These are phyloP conservation scores for Boletales sp. DNA, from an alignment of 768 basidiomycete species.

Conservation along the genomic window DNA sequence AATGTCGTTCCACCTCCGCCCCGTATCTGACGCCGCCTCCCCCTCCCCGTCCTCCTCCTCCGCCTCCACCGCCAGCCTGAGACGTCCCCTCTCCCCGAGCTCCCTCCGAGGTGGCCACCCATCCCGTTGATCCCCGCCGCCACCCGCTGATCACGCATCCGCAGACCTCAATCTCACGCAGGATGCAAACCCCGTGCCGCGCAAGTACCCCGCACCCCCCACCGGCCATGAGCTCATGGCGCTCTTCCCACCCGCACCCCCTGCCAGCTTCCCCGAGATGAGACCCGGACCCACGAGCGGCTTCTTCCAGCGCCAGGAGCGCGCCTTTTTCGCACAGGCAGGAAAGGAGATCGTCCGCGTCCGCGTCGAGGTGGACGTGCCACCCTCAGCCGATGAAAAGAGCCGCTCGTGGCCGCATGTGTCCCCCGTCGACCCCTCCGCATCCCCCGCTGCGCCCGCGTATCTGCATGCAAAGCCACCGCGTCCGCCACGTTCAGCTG, in stretches of 20 bases:
- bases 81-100: slow-evolving; percentile 61
- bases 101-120: slow-evolving; percentile 50
- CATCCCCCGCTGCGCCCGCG: slow-evolving; percentile 29
- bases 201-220: slow-evolving; percentile 71
- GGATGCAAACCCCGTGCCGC: slow-evolving; percentile 43
- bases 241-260: slow-evolving; percentile 72
- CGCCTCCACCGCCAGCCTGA: slow-evolving; percentile 42
- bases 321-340: slow-evolving; percentile 76
- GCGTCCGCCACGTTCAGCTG: slow-evolving; percentile 23
- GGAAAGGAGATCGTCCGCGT: slow-evolving; percentile 77
- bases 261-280: slow-evolving; percentile 51
- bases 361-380: slow-evolving; percentile 64
- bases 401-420: slow-evolving; percentile 19
- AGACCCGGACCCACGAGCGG: slow-evolving; percentile 64
- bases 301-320: slow-evolving; percentile 73
- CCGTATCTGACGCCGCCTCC: slow-evolving; percentile 44
- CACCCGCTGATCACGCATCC: slow-evolving; percentile 14
- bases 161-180: slow-evolving; percentile 65
- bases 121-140: neutral
- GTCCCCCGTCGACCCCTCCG: slow-evolving; percentile 21
- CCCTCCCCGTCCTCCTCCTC: slow-evolving; percentile 59
- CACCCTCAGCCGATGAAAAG: slow-evolving; percentile 25
- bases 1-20: slow-evolving; percentile 54
- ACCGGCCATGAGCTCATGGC: slow-evolving; percentile 85
- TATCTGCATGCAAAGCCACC: slow-evolving; percentile 31